A percentile compares a stretch with the other conserved stretches of the same genome.
Conservation (phyloP, 257 asterid species). For the Solanum tarijense region DNA sequence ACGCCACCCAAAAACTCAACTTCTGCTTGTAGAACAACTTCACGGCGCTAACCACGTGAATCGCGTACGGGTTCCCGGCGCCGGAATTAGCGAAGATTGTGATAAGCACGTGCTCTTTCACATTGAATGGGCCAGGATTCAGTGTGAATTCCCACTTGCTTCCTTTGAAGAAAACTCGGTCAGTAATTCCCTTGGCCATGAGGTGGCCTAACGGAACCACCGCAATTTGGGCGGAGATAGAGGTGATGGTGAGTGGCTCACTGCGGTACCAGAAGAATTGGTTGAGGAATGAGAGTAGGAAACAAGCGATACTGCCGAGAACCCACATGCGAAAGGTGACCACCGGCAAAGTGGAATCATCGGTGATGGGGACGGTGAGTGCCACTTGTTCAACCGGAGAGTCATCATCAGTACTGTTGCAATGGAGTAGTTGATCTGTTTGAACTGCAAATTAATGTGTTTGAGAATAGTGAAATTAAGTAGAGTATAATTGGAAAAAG, state of each 20-base stretch:
- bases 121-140: conserved; percentile 67
- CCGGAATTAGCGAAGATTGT: conserved; percentile 86
- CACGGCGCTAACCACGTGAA: conserved; percentile 74
- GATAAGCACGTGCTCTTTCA: conserved; percentile 85
- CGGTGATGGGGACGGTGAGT: conserved; percentile 67
- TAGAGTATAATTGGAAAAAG: not conserved
- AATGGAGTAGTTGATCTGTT: not conserved
- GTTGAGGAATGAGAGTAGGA: conserved; percentile 74
- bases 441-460: not conserved
- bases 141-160: conserved; percentile 49
- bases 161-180: conserved; percentile 54
- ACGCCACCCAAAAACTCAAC: conserved; percentile 71
- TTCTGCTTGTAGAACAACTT: conserved; percentile 52
- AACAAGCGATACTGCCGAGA: conserved; percentile 54
- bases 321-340: conserved; percentile 80
- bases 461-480: not conserved
- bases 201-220: conserved; percentile 87
- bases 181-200: conserved; percentile 48
- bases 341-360: conserved; percentile 52
- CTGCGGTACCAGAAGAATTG: conserved; percentile 91
- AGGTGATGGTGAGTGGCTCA: conserved; percentile 69
- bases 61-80: conserved; percentile 76
- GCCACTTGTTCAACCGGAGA: conserved; percentile 77
- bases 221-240: conserved; percentile 85
- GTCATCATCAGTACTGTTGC: conserved; percentile 5